These are phyloP conservation scores for Sporothrix pallida DNA, from an alignment of 2,329 filamentous ascomycete genomes.

Conservation along the genomic window DNA sequence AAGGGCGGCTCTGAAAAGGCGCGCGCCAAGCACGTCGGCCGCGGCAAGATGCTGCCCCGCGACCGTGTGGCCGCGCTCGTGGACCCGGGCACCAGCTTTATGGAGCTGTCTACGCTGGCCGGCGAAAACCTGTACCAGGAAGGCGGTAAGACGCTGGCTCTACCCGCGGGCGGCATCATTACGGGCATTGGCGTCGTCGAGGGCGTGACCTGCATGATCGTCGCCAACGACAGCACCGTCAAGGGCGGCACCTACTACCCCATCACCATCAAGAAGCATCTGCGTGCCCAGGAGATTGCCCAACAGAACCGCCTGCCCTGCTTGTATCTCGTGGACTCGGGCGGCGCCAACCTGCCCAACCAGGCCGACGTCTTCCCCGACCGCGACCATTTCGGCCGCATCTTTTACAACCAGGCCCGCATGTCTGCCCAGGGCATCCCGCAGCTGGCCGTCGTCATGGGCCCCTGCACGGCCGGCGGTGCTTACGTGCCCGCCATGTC, in stretches of 20 bases:
- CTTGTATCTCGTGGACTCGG: slow-evolving; percentile 95
- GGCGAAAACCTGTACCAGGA: slow-evolving; percentile 84
- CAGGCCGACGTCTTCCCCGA: slow-evolving; percentile 97
- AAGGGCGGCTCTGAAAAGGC: slow-evolving; percentile 82
- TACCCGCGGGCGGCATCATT: slow-evolving; percentile 89
- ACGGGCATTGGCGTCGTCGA: slow-evolving; percentile 90
- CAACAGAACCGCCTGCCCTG: slow-evolving; percentile 85
- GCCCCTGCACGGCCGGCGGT: slow-evolving; percentile 92
- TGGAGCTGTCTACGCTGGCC: slow-evolving; percentile 92
- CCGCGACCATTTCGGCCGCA: slow-evolving; percentile 91
- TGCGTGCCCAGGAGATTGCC: slow-evolving; percentile 88
- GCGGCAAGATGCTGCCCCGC: slow-evolving; percentile 92
- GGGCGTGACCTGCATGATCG: slow-evolving; percentile 89
- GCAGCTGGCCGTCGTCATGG: slow-evolving; percentile 95
- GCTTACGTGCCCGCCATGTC: slow-evolving; percentile 98
- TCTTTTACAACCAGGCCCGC: slow-evolving; percentile 96
- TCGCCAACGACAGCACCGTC: slow-evolving; percentile 95
- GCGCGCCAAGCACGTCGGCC: slow-evolving; percentile 80
- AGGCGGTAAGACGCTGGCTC: slow-evolving; percentile 42
- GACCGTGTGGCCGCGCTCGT: slow-evolving; percentile 87
- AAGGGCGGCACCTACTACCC: slow-evolving; percentile 98
- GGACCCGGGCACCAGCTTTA: slow-evolving; percentile 86
- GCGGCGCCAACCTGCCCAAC: slow-evolving; percentile 91
- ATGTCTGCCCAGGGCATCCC: slow-evolving; percentile 91
- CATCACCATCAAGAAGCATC: slow-evolving; percentile 96